phyloP scores from a whole-genome alignment of 2,329 filamentous ascomycete species.

The Paraphoma sp. region DNA sequence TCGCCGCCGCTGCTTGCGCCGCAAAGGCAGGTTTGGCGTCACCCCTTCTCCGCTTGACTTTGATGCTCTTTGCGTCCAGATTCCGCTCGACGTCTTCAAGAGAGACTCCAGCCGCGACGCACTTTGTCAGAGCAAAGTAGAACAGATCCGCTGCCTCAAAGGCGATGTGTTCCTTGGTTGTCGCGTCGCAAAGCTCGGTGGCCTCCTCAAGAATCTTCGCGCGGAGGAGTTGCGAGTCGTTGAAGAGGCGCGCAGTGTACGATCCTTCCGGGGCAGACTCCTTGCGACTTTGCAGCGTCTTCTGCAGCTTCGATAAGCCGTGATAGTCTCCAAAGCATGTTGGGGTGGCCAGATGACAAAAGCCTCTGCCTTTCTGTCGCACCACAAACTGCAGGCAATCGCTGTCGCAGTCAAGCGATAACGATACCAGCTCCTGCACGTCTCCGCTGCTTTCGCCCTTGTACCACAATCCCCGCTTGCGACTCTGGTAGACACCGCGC shows the following conservation, averaged over 20 bases:
- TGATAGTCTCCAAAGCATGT: constrained; percentile 89
- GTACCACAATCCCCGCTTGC: constrained; percentile 94
- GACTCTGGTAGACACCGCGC: constrained; percentile 90
- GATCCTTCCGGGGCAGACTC: constrained; percentile 84
- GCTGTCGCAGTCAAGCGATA: constrained; percentile 90
- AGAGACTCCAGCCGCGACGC: constrained; percentile 81
- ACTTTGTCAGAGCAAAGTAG: constrained; percentile 94
- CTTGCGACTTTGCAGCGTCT: constrained; percentile 84
- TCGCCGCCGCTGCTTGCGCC: constrained; percentile 66
- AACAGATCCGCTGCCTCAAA: constrained; percentile 95
- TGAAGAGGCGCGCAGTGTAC: constrained; percentile 92
- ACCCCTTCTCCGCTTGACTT: constrained; percentile 90
- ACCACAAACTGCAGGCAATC: constrained; percentile 92
- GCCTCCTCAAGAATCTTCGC: constrained; percentile 99
- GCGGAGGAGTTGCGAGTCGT: constrained; percentile 83
- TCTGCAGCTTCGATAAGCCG: constrained; percentile 83
- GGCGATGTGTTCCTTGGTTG: constrained; percentile 80
- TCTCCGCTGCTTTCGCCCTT: constrained; percentile 96
- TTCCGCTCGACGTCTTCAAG: constrained; percentile 90
- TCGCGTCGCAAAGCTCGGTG: constrained; percentile 89
- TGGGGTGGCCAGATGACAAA: constrained; percentile 92
- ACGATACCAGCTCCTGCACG: constrained; percentile 83
- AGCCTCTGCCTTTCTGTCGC: constrained; percentile 83
- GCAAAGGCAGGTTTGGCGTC: constrained; percentile 95
- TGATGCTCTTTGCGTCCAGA: constrained; percentile 91